Percentiles rank a stretch among this genome's conserved stretches.
Conservation (phyloP, 352 stramenopile genomes). For the Nothophytophthora sp. region DNA sequence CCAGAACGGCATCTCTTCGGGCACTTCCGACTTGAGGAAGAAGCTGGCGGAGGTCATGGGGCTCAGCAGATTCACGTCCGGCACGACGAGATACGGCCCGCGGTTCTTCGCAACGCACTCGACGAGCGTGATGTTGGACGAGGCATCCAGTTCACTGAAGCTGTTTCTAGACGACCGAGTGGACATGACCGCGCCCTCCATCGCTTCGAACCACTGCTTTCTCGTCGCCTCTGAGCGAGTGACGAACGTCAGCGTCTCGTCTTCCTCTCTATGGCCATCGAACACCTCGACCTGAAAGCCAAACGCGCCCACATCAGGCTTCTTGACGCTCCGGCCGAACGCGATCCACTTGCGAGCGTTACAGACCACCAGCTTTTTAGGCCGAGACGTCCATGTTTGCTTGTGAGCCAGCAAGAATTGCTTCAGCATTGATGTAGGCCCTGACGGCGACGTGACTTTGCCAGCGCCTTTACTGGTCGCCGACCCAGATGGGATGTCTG, state of each 20-base stretch:
- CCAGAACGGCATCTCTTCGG: slow-evolving; percentile 82
- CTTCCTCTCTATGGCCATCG: slow-evolving; percentile 67
- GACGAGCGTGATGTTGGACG: slow-evolving; percentile 59
- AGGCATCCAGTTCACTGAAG: slow-evolving; percentile 63
- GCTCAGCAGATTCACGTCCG: slow-evolving; percentile 58
- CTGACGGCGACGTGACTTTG: slow-evolving; percentile 25
- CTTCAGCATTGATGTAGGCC: slow-evolving; percentile 41
- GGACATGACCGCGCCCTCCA: slow-evolving; percentile 48
- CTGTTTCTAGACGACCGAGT: slow-evolving; percentile 51
- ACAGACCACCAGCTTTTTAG: slow-evolving; percentile 70
- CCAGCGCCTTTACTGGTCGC: slow-evolving; percentile 4
- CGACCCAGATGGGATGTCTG: slow-evolving; percentile 1
- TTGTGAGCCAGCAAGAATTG: slow-evolving; percentile 64
- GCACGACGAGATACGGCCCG: slow-evolving; percentile 50
- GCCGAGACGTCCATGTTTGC: slow-evolving; percentile 53
- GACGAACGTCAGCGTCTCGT: slow-evolving; percentile 79
- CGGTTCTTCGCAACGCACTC: slow-evolving; percentile 64
- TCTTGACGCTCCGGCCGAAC: slow-evolving; percentile 73
- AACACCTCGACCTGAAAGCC: slow-evolving; percentile 83
- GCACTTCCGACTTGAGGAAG: slow-evolving; percentile 76
- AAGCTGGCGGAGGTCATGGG: slow-evolving; percentile 66
- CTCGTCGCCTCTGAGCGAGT: slow-evolving; percentile 54
- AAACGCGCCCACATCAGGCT: slow-evolving; percentile 61
- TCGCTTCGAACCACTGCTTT: slow-evolving; percentile 61
- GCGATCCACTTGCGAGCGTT: slow-evolving; percentile 79